Base-by-base conservation (phyloP, 2,329 filamentous ascomycete species). In the Trichoderma semiorbis region DNA sequence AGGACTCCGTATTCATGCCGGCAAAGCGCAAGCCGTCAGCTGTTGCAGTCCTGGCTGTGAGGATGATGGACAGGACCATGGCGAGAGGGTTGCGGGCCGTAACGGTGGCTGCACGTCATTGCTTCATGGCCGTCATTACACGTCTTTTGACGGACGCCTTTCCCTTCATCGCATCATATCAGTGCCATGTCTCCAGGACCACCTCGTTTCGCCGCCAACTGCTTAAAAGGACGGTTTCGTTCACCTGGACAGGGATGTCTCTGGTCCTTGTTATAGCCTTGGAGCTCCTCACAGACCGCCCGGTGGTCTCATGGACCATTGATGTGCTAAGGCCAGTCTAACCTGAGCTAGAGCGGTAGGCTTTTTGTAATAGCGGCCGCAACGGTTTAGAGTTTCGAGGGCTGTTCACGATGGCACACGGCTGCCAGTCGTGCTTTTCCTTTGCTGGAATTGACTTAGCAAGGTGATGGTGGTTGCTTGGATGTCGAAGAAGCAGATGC, bases 91-190 rank as follows among this genome's bases (percentile, higher is more conserved):
- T 67, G 34, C 64, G 50, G 34, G 64, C 64, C 50, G 64, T 32
- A 57, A 24, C 24, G 32, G 63, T 67, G 64, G 21, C 32, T 67
- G 64, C 64, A 67, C 24, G 50, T 43, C 64, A 58, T 67, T 67
- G 26, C 18, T 30, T 57, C 10, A 39, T 32, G 26, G 26, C 39
- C 26, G 36, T 58, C 50, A 21, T 34, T n/a, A n/a, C 39, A 43
- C 6, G 57, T 30, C 21, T 34, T 14, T 8, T 34, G 30, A 60
- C 32, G 57, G 28, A n/a, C 18, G 2, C 8, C 55, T 32, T 14
- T 50, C n/a, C 43, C 26, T 32, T 30, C 55, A 60, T 60, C 55
- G 30, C 55, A 21, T 30, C 55, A 32, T 21, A 14, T 16, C 55
- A 21, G 28, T 34, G 28, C 28, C 28, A 60, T 24, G 28, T 30